Percentiles rank a stretch among this genome's conserved stretches.
Evolutionary conservation across 148 eudicot genomes (phyloP).

Genomic region (Cornus controversa): DNA sequence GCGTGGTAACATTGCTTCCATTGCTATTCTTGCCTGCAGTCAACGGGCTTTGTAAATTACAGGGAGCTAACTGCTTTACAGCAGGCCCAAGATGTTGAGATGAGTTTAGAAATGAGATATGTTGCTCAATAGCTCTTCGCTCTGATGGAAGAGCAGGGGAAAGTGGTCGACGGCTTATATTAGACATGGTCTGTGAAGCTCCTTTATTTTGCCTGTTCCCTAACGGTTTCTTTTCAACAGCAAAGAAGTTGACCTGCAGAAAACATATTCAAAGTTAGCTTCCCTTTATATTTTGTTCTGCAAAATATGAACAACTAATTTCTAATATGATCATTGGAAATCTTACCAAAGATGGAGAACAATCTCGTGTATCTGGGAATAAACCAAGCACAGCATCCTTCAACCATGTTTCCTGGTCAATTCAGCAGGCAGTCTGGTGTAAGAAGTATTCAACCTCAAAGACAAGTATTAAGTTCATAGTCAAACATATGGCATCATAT

Average conservation of each 20-base stretch:
- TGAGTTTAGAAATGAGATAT: constrained; percentile 44
- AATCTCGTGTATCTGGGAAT: constrained; percentile 82
- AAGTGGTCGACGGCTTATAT: constrained; percentile 50
- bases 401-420: constrained; percentile 69
- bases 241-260: constrained; percentile 68
- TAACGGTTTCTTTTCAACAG: constrained; percentile 55
- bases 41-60: constrained; percentile 59
- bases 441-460: constrained; percentile 1
- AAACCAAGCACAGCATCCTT: constrained; percentile 55
- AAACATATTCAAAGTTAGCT: constrained; percentile 11
- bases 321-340: background rate
- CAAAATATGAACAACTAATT: background rate
- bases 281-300: constrained; percentile 2
- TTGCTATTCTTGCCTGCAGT: constrained; percentile 39
- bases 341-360: constrained; percentile 84
- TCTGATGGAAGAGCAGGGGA: constrained; percentile 51
- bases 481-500: constrained; percentile 8
- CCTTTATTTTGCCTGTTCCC: constrained; percentile 54
- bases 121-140: constrained; percentile 53
- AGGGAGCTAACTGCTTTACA: constrained; percentile 78
- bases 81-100: constrained; percentile 74
- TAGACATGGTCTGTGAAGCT: constrained; percentile 33
- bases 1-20: constrained; percentile 33
- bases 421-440: background rate
- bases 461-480: background rate